These are phyloP conservation scores for Saccharomycopsis javanensis DNA, from an alignment of 805 yeast species.

Conservation along the genomic window DNA sequence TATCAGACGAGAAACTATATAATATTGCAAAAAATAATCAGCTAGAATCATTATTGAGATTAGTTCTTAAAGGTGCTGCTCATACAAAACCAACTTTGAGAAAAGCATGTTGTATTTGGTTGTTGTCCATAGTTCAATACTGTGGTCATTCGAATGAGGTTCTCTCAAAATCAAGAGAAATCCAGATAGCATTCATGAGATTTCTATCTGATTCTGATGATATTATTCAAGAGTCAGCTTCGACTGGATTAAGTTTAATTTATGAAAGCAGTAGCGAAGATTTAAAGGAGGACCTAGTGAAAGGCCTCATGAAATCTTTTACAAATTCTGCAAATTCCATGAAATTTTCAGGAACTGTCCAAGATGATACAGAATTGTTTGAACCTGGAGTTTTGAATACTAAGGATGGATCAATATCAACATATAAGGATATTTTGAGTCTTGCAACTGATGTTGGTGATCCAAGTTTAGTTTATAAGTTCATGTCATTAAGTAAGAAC, in stretches of 20 bases:
- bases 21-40: not conserved
- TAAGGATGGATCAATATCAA: conserved; percentile 77
- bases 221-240: conserved; percentile 83
- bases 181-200: conserved; percentile 68
- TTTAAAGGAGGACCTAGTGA: conserved; percentile 62
- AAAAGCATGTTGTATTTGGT: conserved; percentile 77
- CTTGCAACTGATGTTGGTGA: conserved; percentile 94
- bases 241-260: conserved; percentile 74
- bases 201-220: conserved; percentile 79
- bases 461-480: conserved; percentile 85
- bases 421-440: conserved; percentile 80
- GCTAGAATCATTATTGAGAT: conserved; percentile 31
- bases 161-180: conserved; percentile 37
- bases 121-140: conserved; percentile 69
- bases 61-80: conserved; percentile 42
- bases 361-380: conserved; percentile 73
- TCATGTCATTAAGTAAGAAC: conserved; percentile 83
- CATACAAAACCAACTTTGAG: conserved; percentile 66
- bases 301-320: conserved; percentile 63
- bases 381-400: conserved; percentile 75
- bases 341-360: conserved; percentile 55
- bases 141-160: conserved; percentile 43
- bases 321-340: conserved; percentile 51
- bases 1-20: not conserved
- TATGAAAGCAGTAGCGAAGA: conserved; percentile 68